Conservation (phyloP, 140 eudicot genomes). For the Flaveria floridana region DNA sequence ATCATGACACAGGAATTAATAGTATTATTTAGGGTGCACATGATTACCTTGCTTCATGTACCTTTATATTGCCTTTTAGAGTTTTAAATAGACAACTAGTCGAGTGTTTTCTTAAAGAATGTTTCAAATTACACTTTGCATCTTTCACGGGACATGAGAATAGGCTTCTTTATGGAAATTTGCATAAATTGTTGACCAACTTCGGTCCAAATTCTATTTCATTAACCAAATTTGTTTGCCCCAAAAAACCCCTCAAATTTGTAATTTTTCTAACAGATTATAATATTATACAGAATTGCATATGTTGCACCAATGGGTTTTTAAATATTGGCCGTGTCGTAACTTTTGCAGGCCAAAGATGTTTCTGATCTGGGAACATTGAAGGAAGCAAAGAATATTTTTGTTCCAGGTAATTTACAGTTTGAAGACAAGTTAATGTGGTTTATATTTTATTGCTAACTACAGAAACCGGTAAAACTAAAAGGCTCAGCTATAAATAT, state of each 20-base stretch:
- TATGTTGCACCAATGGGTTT: conserved; percentile 16
- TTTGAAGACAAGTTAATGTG: background rate
- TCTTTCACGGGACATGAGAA: background rate
- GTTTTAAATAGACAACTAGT: background rate
- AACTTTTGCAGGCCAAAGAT: conserved; percentile 75
- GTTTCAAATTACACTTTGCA: background rate
- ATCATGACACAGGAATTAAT: background rate
- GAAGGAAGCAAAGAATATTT: conserved; percentile 81
- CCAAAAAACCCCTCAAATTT: background rate
- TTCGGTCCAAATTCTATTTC: background rate
- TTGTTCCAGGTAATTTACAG: conserved; percentile 71
- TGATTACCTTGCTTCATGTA: background rate
- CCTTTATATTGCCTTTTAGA: background rate
- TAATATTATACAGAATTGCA: conserved; percentile 1
- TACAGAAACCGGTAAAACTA: background rate
- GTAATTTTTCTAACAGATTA: background rate
- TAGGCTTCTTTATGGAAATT: background rate
- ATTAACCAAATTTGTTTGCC: background rate
- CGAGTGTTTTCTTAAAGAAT: background rate
- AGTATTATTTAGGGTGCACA: background rate
- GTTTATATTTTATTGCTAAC: background rate
- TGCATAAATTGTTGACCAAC: background rate
- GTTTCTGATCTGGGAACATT: conserved; percentile 79
- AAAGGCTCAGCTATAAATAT: background rate
- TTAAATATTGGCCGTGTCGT: conserved; percentile 2